phyloP scores from a whole-genome alignment of 148 eudicot species.

The Chenopodium album region DNA sequence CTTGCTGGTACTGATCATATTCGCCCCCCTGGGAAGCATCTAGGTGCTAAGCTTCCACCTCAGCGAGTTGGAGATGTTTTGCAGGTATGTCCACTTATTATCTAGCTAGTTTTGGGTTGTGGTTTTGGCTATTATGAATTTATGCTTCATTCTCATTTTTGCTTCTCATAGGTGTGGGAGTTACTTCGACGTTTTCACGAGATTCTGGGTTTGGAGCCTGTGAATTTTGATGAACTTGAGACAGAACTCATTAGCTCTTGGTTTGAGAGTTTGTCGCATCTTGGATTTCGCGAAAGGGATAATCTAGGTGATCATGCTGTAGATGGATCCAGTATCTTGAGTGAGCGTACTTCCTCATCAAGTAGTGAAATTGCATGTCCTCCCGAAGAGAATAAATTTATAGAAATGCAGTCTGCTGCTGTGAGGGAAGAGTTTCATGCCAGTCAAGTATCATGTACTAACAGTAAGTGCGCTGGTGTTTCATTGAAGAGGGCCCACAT shows the following conservation, averaged over 20 bases:
- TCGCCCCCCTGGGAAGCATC: constrained; percentile 45
- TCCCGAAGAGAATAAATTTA: constrained; percentile 27
- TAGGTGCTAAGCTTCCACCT: constrained; percentile 48
- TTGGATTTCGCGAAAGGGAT: constrained; percentile 29
- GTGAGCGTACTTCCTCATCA: constrained; percentile 33
- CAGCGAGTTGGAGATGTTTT: constrained; percentile 54
- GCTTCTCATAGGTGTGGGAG: constrained; percentile 45
- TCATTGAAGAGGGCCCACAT: constrained; percentile 41
- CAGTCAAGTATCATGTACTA: constrained; percentile 27
- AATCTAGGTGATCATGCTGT: constrained; percentile 16
- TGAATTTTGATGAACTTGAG: constrained; percentile 50
- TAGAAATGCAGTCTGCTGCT: constrained; percentile 34
- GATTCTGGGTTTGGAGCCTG: constrained; percentile 39
- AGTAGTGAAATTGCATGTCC: constrained; percentile 34
- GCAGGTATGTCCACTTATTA: constrained; percentile 41
- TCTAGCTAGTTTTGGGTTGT: background rate
- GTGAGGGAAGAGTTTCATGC: constrained; percentile 32
- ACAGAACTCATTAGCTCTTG: constrained; percentile 50
- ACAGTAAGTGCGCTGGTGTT: constrained; percentile 36
- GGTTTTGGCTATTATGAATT: background rate
- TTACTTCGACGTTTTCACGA: constrained; percentile 47
- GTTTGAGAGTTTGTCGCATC: constrained; percentile 32
- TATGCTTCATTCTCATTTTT: constrained; percentile 4
- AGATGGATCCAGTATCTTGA: constrained; percentile 29
- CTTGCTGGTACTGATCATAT: constrained; percentile 16